Evolutionary conservation across 2,329 filamentous ascomycete species (phyloP).

Genomic region (Penicillium capsulatum): DNA sequence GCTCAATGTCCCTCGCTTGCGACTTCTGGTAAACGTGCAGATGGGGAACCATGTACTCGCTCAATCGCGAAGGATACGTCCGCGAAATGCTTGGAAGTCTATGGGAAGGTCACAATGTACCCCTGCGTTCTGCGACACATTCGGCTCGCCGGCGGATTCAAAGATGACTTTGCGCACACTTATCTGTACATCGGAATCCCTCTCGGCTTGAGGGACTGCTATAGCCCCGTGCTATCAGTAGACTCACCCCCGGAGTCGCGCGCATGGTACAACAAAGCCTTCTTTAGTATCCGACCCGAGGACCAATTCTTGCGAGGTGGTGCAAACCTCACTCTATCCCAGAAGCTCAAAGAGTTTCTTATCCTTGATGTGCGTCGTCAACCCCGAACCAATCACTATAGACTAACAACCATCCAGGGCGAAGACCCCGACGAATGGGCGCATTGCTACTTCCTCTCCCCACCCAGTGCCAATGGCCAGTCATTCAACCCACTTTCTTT

Average conservation of each 20-base stretch:
- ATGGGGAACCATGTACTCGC: neutral
- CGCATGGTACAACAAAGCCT: neutral
- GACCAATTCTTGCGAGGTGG: neutral
- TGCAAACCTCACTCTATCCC: neutral
- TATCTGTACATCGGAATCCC: neutral
- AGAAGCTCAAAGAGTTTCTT: neutral
- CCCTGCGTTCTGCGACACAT: neutral
- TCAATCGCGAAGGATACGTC: no score
- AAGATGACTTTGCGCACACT: neutral
- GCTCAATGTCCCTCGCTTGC: neutral
- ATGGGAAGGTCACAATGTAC: neutral
- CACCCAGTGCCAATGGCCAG: slow-evolving; percentile 3
- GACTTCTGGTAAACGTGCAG: neutral
- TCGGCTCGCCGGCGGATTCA: neutral
- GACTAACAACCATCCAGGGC: slow-evolving; percentile 1
- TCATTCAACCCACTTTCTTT: slow-evolving; percentile 5
- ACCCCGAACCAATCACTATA: neutral
- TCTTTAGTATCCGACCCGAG: neutral
- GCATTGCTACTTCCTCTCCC: slow-evolving; percentile 3
- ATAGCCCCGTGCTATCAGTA: neutral
- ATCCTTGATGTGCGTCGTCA: neutral
- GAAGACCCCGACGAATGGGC: slow-evolving; percentile 6
- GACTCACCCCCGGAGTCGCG: neutral
- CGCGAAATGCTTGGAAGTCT: neutral
- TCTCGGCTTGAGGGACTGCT: neutral